Evolutionary conservation across 129 eudicot species (phyloP), one percentile per base, ranked within the genome.

Genomic region (Heracleum sosnowskyi): DNA sequence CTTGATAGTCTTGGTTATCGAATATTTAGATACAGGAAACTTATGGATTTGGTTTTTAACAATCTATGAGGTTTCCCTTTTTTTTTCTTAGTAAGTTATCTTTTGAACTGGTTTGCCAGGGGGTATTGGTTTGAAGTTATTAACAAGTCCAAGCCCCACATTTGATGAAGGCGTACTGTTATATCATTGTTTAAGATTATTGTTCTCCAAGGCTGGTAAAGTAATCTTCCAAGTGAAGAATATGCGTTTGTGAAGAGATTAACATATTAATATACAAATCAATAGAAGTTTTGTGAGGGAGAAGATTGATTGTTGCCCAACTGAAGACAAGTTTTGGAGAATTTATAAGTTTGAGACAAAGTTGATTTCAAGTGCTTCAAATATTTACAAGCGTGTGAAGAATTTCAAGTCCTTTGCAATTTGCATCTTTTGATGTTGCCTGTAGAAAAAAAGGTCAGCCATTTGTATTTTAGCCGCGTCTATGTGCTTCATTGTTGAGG

Each of bases 61-160:
- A 75, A 73, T 79, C 79, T 63, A 49, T 34, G 37, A 29, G 85
- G 82, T 62, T 73, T 72, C 36, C 33, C 42, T 76, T 69, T 78
- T 53, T 79, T 79, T 79, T 77, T 85, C 85, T 75, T 85, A 75
- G 84, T 68, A 70, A 85, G 88, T 82, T 89, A 80, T 80, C 73
- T 51, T 85, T 85, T 86, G 83, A 86, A 88, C 79, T 90, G 94
- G 93, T 82, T 89, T 90, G 95, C 84, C 93, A 90, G 95, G 91
- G 92, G 89, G 70, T 77, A 81, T 86, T 90, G 83, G 93, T 88
- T 90, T 88, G 92, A 90, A 90, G 89, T 86, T 72, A 80, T 82
- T 79, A 88, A 88, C 96, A 84, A 88, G 90, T 80, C 92, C 89
- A 86, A 86, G 90, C 92, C 95, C 90, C 96, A 87, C 77, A 82